Evolutionary conservation across 1,284 basidiomycete species (phyloP).

Genomic region (Rhodotorula sp.): DNA sequence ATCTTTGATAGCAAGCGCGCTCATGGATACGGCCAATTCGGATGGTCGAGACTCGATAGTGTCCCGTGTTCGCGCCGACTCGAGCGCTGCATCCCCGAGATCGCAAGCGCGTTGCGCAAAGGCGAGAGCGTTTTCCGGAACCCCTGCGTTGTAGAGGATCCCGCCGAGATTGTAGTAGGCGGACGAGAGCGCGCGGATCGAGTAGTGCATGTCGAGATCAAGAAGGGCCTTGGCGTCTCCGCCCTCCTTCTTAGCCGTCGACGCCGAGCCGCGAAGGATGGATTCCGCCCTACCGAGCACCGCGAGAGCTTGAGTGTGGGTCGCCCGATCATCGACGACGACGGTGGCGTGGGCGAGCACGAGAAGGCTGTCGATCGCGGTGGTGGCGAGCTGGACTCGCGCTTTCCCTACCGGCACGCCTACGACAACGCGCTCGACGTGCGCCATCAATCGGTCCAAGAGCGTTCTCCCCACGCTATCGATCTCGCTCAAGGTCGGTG

Average conservation of each 20-base stretch:
- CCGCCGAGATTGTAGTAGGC: constrained; percentile 51
- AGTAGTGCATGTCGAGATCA: constrained; percentile 23
- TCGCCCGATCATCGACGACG: constrained; percentile 19
- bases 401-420: background rate
- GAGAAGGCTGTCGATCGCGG: constrained; percentile 43
- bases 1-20: constrained; percentile 18
- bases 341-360: constrained; percentile 38
- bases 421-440: background rate
- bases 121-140: constrained; percentile 43
- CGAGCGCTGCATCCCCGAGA: constrained; percentile 35
- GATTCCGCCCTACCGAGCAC: constrained; percentile 11
- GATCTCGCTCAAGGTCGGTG: background rate
- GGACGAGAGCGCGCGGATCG: constrained; percentile 46
- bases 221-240: background rate
- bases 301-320: constrained; percentile 16
- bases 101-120: constrained; percentile 45
- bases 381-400: background rate
- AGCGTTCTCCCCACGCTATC: background rate
- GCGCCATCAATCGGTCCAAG: constrained; percentile 15
- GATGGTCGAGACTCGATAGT: background rate
- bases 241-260: background rate
- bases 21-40: background rate
- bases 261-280: constrained; percentile 4
- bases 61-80: background rate
- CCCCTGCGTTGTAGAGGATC: constrained; percentile 48